Evolutionary conservation across 495 filamentous ascomycete species (phyloP), one percentile per base, ranked within the genome.

Genomic region (Hypoxylon fragiforme): DNA sequence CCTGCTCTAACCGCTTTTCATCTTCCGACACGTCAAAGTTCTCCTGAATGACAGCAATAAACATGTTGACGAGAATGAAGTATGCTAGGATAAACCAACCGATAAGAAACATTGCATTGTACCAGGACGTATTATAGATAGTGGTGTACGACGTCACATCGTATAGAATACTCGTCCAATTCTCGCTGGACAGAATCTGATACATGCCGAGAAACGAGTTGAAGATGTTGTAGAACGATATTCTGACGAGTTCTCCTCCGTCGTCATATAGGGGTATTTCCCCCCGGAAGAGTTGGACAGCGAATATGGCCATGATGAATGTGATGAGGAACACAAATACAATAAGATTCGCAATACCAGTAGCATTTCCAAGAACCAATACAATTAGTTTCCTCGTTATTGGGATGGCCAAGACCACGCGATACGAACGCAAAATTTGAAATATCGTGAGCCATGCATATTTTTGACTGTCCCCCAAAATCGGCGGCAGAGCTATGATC

Each of bases 21-120:
- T 99, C 95, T 70, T 99, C 94, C 6, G 91, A 92, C n/a, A 99
- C 91, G 72, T 99, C 94, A 66, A 99, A 99, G 66, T 95, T 99
- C 68, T 99, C 94, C 70, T 99, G 94, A 51, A 99, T 97, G 73
- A 99, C 94, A 73, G 94, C 94, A 88, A 99, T 99, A 74, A 99
- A 99, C 94, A 99, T 99, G 67, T 96, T 99, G 77, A 99, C 76
- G 37, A 97, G 81, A 74, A 99, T 96, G 66, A 97, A 97, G 64
- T 91, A 95, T 19, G 89, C 81, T 14, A 99, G 80, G 56, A 96
- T 92, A 67, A 96, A 97, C 94, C 94, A 99, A 51, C 91, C 74
- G 44, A 96, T 87, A 62, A 97, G 79, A 65, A 99, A 99, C 2
- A 88, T 80, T 30, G 95, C 92, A 9, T 89, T 91, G 38, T 97